These are phyloP conservation scores for Azolla pinnata DNA, from an alignment of 75 land plant species.

Conservation along the genomic window DNA sequence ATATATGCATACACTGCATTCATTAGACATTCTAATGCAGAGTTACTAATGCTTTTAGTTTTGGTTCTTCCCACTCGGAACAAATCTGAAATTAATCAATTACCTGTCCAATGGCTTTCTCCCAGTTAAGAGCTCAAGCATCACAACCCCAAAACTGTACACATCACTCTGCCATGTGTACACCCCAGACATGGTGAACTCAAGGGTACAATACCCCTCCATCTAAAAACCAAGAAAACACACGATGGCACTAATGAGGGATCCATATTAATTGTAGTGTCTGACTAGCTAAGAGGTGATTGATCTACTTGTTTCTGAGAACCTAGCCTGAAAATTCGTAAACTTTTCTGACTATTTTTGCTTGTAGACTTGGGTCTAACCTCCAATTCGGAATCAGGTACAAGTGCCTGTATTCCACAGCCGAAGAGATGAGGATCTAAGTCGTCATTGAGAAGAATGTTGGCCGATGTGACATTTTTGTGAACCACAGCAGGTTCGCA, in stretches of 20 bases:
- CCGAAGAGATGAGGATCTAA: constrained; percentile 50
- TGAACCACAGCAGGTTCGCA: constrained; percentile 60
- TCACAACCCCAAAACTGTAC: constrained; percentile 77
- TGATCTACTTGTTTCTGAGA: too few relatives aligned
- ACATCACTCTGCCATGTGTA: constrained; percentile 57
- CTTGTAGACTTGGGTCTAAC: too few relatives aligned
- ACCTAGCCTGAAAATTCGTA: too few relatives aligned
- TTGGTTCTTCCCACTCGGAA: too few relatives aligned
- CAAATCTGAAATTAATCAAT: too few relatives aligned
- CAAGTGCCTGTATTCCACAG: constrained; percentile 54
- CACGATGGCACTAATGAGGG: background rate
- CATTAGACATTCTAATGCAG: too few relatives aligned
- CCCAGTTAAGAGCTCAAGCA: constrained; percentile 75
- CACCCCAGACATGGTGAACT: constrained; percentile 40
- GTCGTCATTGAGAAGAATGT: constrained; percentile 70
- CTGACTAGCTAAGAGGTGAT: background rate
- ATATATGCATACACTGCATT: too few relatives aligned
- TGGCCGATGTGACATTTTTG: constrained; percentile 54
- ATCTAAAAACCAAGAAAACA: background rate
- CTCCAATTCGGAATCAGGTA: constrained; percentile 50
- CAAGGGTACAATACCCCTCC: constrained; percentile 58
- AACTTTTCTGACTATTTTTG: too few relatives aligned
- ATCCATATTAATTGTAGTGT: too few relatives aligned
- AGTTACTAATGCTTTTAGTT: too few relatives aligned
- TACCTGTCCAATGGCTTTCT: constrained; percentile 65